A percentile compares a stretch with the other conserved stretches of the same genome.
phyloP scores from a whole-genome alignment of 257 asterid genomes.

The Paulownia fortunei region DNA sequence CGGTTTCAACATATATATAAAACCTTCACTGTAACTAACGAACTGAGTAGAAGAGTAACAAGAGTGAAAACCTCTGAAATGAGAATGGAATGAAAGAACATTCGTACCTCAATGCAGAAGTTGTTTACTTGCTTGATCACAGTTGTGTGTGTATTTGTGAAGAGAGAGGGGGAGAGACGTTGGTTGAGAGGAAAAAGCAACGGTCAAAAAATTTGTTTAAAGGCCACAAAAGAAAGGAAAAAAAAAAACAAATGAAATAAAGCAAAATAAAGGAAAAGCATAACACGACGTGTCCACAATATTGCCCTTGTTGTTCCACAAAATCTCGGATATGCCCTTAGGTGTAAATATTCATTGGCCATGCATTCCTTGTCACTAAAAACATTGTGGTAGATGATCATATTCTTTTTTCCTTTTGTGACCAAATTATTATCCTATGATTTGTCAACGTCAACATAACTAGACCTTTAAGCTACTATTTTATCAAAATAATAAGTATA shows the following conservation, averaged over 20 bases:
- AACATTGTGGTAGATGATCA: not conserved
- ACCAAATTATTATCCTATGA: not conserved
- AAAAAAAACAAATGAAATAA: slow-evolving; percentile 37
- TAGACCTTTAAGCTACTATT: no score
- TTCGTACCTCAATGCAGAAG: slow-evolving; percentile 51
- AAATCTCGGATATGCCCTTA: not conserved
- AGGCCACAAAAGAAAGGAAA: slow-evolving; percentile 34
- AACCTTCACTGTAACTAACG: slow-evolving; percentile 13
- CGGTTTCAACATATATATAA: slow-evolving; percentile 1
- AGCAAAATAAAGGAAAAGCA: slow-evolving; percentile 54
- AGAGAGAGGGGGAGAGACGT: slow-evolving; percentile 52
- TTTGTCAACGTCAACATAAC: not conserved
- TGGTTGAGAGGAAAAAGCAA: slow-evolving; percentile 50
- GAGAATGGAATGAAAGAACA: slow-evolving; percentile 43
- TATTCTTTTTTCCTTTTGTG: not conserved
- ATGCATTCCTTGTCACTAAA: not conserved
- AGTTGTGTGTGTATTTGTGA: slow-evolving; percentile 23
- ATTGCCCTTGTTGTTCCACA: not conserved
- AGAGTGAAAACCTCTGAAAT: slow-evolving; percentile 5
- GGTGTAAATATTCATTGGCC: not conserved
- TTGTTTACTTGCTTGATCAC: slow-evolving; percentile 41
- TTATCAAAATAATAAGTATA: no score
- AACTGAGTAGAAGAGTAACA: slow-evolving; percentile 21
- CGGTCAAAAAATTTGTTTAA: slow-evolving; percentile 53
- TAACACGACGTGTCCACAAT: slow-evolving; percentile 8